phyloP scores from a whole-genome alignment of 2,329 filamentous ascomycete genomes.

The Lachnellula arida region DNA sequence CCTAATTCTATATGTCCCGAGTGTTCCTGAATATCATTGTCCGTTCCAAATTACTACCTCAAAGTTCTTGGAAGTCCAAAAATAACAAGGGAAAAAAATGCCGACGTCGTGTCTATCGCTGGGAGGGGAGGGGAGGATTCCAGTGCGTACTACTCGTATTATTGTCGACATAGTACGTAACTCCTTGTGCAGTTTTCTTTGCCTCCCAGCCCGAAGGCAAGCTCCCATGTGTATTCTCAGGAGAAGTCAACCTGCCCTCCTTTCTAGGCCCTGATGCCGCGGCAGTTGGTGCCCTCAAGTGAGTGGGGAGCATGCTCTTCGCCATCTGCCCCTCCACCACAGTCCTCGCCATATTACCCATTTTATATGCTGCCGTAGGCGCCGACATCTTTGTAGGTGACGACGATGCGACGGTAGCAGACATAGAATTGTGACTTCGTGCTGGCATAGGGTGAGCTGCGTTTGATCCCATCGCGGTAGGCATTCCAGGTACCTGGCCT shows the following conservation, averaged over 20 bases:
- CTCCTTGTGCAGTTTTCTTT: neutral
- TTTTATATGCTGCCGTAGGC: neutral
- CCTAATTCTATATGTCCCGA: neutral
- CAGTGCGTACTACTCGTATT: neutral
- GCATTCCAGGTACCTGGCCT: neutral
- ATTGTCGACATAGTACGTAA: neutral
- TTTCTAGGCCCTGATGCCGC: neutral
- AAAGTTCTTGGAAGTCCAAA: too few species aligned
- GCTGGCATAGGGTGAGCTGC: too few species aligned
- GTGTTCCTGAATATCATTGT: too few species aligned
- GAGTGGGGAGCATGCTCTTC: neutral
- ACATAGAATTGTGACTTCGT: too few species aligned
- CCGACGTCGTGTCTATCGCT: too few species aligned
- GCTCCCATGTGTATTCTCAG: neutral
- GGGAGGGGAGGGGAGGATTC: neutral
- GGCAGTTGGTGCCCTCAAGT: too few species aligned
- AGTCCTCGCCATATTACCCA: neutral
- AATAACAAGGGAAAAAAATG: too few species aligned
- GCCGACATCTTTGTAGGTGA: neutral
- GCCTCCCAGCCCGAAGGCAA: neutral
- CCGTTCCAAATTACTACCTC: too few species aligned
- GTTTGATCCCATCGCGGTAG: too few species aligned
- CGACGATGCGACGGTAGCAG: too few species aligned
- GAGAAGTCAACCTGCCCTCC: neutral
- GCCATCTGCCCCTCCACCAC: neutral